Conservation (phyloP, 129 eudicot genomes). For the Escallonia herrerae region DNA sequence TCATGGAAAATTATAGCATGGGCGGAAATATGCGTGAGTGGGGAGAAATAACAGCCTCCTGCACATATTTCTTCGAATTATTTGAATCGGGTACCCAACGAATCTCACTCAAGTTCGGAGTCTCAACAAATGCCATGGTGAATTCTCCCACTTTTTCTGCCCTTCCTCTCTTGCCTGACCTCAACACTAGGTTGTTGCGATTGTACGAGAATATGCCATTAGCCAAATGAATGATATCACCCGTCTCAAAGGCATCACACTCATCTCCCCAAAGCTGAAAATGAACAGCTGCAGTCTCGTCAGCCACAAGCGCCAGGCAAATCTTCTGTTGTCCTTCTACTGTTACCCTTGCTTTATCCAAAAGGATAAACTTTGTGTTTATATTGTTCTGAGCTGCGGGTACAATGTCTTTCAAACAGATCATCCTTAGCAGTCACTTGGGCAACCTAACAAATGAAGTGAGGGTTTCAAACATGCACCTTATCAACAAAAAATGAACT, state of each 20-base stretch:
- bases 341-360: constrained; percentile 55
- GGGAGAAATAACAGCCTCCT: constrained; percentile 37
- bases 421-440: constrained; percentile 7
- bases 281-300: constrained; percentile 83
- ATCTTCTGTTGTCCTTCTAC: constrained; percentile 44
- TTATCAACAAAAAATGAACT: no score
- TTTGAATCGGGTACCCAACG: constrained; percentile 50
- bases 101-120: constrained; percentile 78
- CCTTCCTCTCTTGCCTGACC: constrained; percentile 76
- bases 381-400: constrained; percentile 72
- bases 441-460: no score
- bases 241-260: constrained; percentile 65
- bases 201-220: constrained; percentile 68
- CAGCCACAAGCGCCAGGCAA: constrained; percentile 65
- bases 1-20: constrained; percentile 8
- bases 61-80: constrained; percentile 43
- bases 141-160: constrained; percentile 67
- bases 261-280: constrained; percentile 85
- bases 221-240: constrained; percentile 47
- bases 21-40: constrained; percentile 49
- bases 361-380: constrained; percentile 43
- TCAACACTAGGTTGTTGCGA: constrained; percentile 43
- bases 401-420: constrained; percentile 38
- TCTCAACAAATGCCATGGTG: constrained; percentile 60
- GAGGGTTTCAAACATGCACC: no score